These are phyloP conservation scores for Fusarium haematococcum DNA, from an alignment of 2,329 filamentous ascomycete genomes.

Conservation along the genomic window DNA sequence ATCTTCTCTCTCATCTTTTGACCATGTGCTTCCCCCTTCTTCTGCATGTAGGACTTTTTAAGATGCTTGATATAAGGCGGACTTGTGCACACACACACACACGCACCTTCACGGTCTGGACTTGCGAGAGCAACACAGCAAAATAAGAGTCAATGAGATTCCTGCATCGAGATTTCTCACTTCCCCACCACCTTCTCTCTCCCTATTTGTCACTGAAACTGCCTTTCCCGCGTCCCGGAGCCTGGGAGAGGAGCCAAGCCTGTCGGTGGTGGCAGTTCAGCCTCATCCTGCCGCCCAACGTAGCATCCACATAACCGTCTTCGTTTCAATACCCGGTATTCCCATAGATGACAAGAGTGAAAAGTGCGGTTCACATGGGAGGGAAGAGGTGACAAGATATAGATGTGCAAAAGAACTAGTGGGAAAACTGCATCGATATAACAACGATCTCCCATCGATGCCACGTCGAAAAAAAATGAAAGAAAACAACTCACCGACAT, in stretches of 20 bases:
- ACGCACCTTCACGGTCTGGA: neutral
- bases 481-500: neutral
- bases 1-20: neutral
- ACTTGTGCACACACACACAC: slow-evolving; percentile 21
- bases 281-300: slow-evolving; percentile 13
- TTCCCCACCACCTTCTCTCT: neutral
- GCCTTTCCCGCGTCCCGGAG: slow-evolving; percentile 3
- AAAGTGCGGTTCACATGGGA: neutral
- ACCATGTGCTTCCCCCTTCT: neutral
- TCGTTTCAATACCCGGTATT: neutral
- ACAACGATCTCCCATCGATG: neutral
- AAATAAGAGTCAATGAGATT: neutral
- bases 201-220: slow-evolving; percentile 5
- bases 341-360: neutral
- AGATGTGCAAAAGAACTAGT: neutral
- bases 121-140: neutral
- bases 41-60: neutral
- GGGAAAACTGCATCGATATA: neutral
- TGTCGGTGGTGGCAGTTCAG: slow-evolving; percentile 15
- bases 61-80: slow-evolving; percentile 17
- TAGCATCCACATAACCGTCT: neutral
- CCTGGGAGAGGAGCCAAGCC: slow-evolving; percentile 9
- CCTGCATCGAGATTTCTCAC: neutral
- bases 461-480: neutral
- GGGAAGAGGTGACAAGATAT: neutral